Evolutionary conservation across 2,329 filamentous ascomycete species (phyloP).

Genomic region (Coniosporium uncinatum): DNA sequence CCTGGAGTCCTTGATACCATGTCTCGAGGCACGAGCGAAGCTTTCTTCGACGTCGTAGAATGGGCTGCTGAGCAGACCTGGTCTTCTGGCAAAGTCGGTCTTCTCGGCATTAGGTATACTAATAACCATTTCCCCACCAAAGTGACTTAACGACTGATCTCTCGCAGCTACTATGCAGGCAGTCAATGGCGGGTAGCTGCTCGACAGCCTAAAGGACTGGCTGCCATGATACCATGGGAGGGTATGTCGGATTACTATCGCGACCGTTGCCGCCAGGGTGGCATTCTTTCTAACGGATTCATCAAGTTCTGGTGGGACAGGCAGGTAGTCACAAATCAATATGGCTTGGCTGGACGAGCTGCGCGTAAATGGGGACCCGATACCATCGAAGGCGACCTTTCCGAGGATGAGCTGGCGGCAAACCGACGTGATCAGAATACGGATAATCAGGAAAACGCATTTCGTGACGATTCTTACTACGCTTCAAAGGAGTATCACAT

Average conservation of each 20-base stretch:
- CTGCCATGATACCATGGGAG: constrained; percentile 49
- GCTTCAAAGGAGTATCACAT: constrained; percentile 59
- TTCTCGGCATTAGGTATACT: constrained; percentile 43
- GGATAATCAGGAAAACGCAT: constrained; percentile 44
- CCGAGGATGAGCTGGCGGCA: constrained; percentile 22
- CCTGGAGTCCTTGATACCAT: constrained; percentile 47
- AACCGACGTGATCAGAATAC: constrained; percentile 28
- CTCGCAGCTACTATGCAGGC: constrained; percentile 45
- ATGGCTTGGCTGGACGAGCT: constrained; percentile 9
- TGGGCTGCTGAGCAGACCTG: constrained; percentile 45
- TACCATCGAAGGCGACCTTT: constrained; percentile 31
- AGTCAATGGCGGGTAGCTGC: constrained; percentile 51
- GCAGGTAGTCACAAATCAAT: constrained; percentile 13
- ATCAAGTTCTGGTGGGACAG: constrained; percentile 19
- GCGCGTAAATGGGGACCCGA: constrained; percentile 18
- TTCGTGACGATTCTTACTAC: constrained; percentile 59
- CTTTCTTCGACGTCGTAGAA: constrained; percentile 45
- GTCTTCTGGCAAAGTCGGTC: constrained; percentile 43
- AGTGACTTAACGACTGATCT: no score
- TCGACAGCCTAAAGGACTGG: constrained; percentile 41
- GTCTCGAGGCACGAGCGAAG: constrained; percentile 44
- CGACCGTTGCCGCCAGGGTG: constrained; percentile 31
- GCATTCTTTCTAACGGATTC: constrained; percentile 26
- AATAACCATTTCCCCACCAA: no score
- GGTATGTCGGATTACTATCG: constrained; percentile 51